Base-by-base conservation (phyloP, 805 yeast species). In the Ogataea philodendri region DNA sequence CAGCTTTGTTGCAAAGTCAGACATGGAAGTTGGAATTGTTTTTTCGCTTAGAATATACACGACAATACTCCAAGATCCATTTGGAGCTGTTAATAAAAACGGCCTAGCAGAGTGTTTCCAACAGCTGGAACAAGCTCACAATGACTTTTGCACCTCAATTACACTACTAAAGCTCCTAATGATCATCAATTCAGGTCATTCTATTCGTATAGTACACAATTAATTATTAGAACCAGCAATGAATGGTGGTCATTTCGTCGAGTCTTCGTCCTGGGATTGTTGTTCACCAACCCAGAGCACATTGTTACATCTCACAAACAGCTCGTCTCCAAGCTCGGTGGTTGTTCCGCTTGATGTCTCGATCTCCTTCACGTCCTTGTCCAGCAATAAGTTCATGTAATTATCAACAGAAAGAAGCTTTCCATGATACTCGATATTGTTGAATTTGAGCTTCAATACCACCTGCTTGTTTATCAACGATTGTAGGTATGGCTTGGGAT, bases 401-500 rank as follows among this genome's bases (percentile, higher is more conserved):
- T 85, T 84, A 57, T 93, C 98, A 15, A 85, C 82, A 2, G 95
- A 78, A 4, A 79, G 62, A 27, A 93, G 69, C 14, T 60, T 72
- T 1, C 98, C 98, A 41, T 67, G 74, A 60, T 93, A 93, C 58
- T 88, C 95, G 8, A 95, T 84, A 46, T 75, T 75, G 54, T 88
- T 90, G 82, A 96, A 93, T 57, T 93, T 93, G 44, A 93, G 71
- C 39, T 88, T 76, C 14, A 93, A 90, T 9, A 79, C 64, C 9
- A 90, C 88, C 21, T 65, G 69, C 40, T 80, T 71, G 37, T 81
- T 79, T n/a, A 83, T 69, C 27, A 93, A 73, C 15, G 84, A 80
- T 43, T 80, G 80, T 30, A 93, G 68, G 49, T 80, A 93, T n/a
- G 96, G 96, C 56, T 84, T 88, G 10, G 97, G 97, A 52, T 87